Percentiles rank a stretch among this genome's conserved stretches.
These are phyloP conservation scores for Suillus weaverae DNA, from an alignment of 768 basidiomycete genomes.

Conservation along the genomic window DNA sequence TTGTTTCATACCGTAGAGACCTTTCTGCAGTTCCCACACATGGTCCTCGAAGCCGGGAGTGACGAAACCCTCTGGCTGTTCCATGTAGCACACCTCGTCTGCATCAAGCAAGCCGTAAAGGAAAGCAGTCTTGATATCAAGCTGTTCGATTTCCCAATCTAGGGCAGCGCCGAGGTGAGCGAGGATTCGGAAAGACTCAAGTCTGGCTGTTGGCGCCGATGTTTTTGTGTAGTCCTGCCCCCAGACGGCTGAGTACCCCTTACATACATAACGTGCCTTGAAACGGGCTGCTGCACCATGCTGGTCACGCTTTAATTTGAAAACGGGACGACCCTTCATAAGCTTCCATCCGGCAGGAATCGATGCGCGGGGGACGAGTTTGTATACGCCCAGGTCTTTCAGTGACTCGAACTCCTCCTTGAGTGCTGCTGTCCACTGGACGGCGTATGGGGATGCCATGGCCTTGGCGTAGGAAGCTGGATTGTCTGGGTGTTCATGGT, in stretches of 20 bases:
- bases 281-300: not conserved
- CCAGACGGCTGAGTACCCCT: constrained; percentile 34
- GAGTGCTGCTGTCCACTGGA: constrained; percentile 21
- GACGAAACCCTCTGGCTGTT: constrained; percentile 33
- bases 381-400: not conserved
- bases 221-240: constrained; percentile 36
- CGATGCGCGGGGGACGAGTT: not conserved
- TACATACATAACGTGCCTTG: constrained; percentile 37
- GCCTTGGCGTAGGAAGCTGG: constrained; percentile 21
- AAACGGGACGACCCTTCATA: not conserved
- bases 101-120: constrained; percentile 32
- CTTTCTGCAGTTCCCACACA: not conserved
- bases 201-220: constrained; percentile 27
- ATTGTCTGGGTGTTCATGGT: constrained; percentile 6
- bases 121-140: constrained; percentile 15
- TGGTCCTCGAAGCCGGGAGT: too few species aligned
- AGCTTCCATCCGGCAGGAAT: constrained; percentile 18
- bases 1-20: constrained; percentile 7
- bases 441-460: constrained; percentile 11
- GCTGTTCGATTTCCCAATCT: constrained; percentile 17
- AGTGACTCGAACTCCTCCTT: constrained; percentile 1
- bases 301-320: constrained; percentile 4
- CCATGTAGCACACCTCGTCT: constrained; percentile 39
- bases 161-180: not conserved
- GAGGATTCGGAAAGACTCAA: not conserved